phyloP scores from a whole-genome alignment of 768 basidiomycete species.

The Clathrus columnatus region DNA sequence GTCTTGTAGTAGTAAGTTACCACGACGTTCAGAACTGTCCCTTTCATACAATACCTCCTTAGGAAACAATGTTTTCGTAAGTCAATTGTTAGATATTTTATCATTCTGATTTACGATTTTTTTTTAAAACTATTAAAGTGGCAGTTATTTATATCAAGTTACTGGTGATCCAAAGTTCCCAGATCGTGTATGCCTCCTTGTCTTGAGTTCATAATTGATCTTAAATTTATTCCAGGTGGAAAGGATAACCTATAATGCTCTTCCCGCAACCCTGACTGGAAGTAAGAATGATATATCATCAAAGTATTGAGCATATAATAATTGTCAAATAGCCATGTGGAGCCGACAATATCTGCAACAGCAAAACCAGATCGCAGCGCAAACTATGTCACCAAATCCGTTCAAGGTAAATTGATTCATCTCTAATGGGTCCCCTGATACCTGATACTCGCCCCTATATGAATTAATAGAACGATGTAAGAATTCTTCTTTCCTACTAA shows the following conservation, averaged over 20 bases:
- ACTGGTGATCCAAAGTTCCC: conserved; percentile 45
- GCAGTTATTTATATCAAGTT: conserved; percentile 47
- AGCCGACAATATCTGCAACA: conserved; percentile 50
- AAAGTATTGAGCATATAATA: background rate
- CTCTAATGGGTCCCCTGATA: background rate
- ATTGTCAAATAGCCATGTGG: conserved; percentile 40
- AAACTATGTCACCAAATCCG: conserved; percentile 44
- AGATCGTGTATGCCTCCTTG: conserved; percentile 30
- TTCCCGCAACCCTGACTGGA: conserved; percentile 40
- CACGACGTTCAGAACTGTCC: background rate
- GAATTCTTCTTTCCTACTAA: background rate
- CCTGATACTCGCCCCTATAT: background rate
- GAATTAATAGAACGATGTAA: background rate
- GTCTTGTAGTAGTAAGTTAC: conserved; percentile 39
- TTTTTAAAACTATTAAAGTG: no score
- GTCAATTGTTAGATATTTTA: conserved; percentile 14
- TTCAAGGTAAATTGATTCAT: background rate
- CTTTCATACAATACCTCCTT: background rate
- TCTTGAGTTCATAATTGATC: background rate
- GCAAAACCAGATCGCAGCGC: conserved; percentile 47
- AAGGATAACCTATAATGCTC: conserved; percentile 42
- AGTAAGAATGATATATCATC: conserved; percentile 19
- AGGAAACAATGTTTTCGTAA: conserved; percentile 57
- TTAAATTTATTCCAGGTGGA: conserved; percentile 26
- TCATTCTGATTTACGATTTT: background rate